Base-by-base conservation (phyloP, 148 eudicot species). In the Rhododendron williamsianum region DNA sequence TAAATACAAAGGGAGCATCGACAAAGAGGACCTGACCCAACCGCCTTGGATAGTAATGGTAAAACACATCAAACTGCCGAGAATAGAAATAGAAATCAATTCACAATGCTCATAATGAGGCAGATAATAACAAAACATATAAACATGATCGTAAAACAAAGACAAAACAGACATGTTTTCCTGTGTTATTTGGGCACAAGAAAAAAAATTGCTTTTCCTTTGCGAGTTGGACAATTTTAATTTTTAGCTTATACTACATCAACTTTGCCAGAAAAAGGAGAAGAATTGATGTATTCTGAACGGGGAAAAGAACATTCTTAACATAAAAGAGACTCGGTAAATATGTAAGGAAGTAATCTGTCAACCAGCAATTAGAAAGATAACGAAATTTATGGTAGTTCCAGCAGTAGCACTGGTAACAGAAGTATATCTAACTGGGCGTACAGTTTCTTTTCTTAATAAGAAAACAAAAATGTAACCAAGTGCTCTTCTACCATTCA, bases 41-140 rank as follows among this genome's bases (percentile, higher is more conserved):
- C 81, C 98, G 89, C 89, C 85, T 91, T 27, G 99, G 99, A 86
- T 96, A 96, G 92, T 96, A 96, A 83, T 85, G 81, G 91, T 95
- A 95, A 84, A 94, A 94, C n/a, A 94, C 92, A 82, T 96, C 98
- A 89, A 96, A 94, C 99, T 96, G 98, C 90, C 84, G 85, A 88
- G 41, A 86, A 87, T 16, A 51, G 23, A 60, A 60, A 13, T 12
- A 79, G 3, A 52, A 83, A 36, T 74, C 3, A 83, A 58, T 33
- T 78, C 25, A 58, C 21, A 54, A 36, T 7, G 41, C 30, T 36
- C 87, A 63, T 35, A 72, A 82, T 45, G 12, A 52, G 72, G 72
- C 56, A 43, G 71, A n/a, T 35, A 76, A 54, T 38, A 27, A 76
- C 56, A 69, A 18, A 51, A 11, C 10, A 35, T 9, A 6, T 3